Evolutionary conservation across 2,329 filamentous ascomycete genomes (phyloP), one percentile per base, ranked within the genome.

Genomic region (Fusarium sterilihyphosum): DNA sequence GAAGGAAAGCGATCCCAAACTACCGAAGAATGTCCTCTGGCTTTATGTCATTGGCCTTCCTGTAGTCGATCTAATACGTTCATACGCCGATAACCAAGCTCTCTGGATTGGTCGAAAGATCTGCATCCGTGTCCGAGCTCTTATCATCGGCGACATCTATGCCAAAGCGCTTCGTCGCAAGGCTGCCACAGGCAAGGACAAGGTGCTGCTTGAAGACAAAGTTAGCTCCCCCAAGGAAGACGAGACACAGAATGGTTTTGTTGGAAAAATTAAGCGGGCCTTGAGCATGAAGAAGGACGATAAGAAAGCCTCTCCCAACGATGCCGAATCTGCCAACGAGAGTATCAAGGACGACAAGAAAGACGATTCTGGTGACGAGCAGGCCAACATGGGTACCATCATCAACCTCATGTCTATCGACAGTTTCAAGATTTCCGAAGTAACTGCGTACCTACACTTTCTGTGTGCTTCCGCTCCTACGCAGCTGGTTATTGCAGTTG

Each of bases 361-460:
- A 60, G 77, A 77, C 5, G 80, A 74, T 18, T 73, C 70, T 31
- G 76, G 84, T 24, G 92, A 94, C 71, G 89, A 92, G 66, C 94
- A 97, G 84, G 96, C 95, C 44, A 98, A 96, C 70, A 88, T 97
- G 58, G 96, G 97, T 72, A 97, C 96, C n/a, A 98, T 99, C 79
- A 99, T 99, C 86, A 99, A 98, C 82, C 87, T 99, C 75, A 99
- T 99, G 96, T 97, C 96, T 17, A 97, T 99, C 46, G 97, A 99
- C 85, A 98, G 96, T 54, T 98, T 98, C 90, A 99, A 99, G 85
- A 94, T 99, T 63, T 93, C 94, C 71, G 96, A 99, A 81, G 92
- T 98, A 67, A 96, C 94, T 43, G 93, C 96, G 1, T 99, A 99
- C 81, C 86, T 99, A 38, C 96, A 99, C 83, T 99, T 97, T 83